Evolutionary conservation across 2,329 filamentous ascomycete species (phyloP).

Genomic region (Penicillium digitatum): DNA sequence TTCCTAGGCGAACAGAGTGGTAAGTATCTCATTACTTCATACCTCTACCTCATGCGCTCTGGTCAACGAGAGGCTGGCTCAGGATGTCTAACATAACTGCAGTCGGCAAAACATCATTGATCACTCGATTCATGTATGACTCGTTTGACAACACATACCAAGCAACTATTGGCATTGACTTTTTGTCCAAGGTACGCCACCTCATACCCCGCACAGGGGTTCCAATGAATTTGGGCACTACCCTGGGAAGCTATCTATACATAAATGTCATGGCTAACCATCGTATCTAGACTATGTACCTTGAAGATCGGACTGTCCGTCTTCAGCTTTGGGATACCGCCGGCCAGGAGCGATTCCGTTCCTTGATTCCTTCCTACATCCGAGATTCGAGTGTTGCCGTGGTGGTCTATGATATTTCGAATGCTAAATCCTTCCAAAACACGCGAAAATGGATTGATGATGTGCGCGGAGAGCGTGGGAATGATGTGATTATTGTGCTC

Average conservation of each 20-base stretch:
- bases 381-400: conserved; percentile 97
- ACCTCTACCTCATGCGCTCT: not conserved
- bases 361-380: conserved; percentile 96
- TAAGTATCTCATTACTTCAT: conserved; percentile 45
- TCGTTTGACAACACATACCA: conserved; percentile 99
- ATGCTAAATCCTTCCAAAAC: conserved; percentile 96
- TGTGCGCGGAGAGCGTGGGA: conserved; percentile 90
- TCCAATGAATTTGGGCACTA: not conserved
- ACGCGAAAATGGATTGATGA: conserved; percentile 99
- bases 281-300: conserved; percentile 81
- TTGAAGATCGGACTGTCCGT: conserved; percentile 95
- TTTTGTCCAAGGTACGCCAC: conserved; percentile 80
- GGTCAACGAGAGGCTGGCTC: not conserved
- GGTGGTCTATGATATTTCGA: conserved; percentile 97
- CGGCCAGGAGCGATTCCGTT: conserved; percentile 94
- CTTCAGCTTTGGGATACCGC: conserved; percentile 98
- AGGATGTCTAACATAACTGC: conserved; percentile 22
- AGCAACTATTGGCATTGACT: conserved; percentile 98
- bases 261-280: not conserved
- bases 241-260: not conserved
- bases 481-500: conserved; percentile 97
- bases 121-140: conserved; percentile 99
- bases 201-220: conserved; percentile 2
- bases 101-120: conserved; percentile 98
- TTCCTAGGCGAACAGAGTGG: conserved; percentile 98